Base-by-base conservation (phyloP, 202 grass and related monocot species). In the Eragrostis tef region DNA sequence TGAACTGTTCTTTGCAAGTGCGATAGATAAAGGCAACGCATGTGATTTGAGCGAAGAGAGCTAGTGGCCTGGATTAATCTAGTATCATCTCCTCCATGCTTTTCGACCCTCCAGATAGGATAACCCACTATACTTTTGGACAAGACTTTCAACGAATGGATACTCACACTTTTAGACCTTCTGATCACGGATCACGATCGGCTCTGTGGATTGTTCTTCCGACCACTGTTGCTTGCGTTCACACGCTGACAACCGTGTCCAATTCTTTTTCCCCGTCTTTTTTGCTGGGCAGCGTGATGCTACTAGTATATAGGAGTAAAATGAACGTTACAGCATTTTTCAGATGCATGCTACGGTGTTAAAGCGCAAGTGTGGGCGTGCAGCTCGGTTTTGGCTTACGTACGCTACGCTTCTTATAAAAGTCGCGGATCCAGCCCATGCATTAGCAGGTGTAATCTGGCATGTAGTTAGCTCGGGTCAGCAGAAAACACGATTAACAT, bases 11-110 rank as follows among this genome's bases (percentile, higher is more conserved):
- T 8, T 81, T 9, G 24, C 36, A 85, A 79, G n/a, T 3, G 48
- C 17, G 4, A 17, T 3, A 7, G 83, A 73, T 80, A 49, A 73
- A 72, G 11, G 31, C 3, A 1, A 1, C 9, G 68, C 80, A 79
- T 83, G 73, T 78, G 74, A 75, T 36, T 56, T 29, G 58, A 25
- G 49, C 16, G 3, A 19, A 29, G 14, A 16, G 70, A 43, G 27
- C 61, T 39, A 47, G 56, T 78, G 79, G 73, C 29, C 52, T 69
- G 46, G 49, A 83, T 78, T 79, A 83, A 54, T 71, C 70, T 47
- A 77, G 73, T 56, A 39, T 53, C 25, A 42, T 22, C 20, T 6
- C 57, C 6, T n/a, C 20, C 43, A 53, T 7, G 54, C 72, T 54
- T 87, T 81, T 43, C 1, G 16, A 31, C 66, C 71, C 24, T 74